Evolutionary conservation across 2,329 filamentous ascomycete genomes (phyloP), one percentile per base, ranked within the genome.

Genomic region (Volutella citrinella): DNA sequence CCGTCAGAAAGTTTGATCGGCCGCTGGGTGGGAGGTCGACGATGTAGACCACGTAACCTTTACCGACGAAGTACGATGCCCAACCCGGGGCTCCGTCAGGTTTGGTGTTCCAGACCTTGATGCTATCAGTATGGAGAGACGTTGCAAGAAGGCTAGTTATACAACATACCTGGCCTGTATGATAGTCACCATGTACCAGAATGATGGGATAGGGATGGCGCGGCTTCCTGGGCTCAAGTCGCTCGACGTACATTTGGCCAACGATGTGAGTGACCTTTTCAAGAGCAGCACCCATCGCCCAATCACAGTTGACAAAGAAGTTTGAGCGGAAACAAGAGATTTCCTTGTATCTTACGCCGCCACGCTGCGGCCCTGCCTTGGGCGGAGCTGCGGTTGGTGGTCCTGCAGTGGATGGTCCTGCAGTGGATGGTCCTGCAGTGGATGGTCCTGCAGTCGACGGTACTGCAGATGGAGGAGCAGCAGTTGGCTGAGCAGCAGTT

Each of bases 51-150:
- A 51, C 52, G 30, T 66, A 66, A 4, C 69, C 69, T 16, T 57
- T 43, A 1, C 45, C 43, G 2, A 69, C 45, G 28, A 74, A 74
- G 32, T 54, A 66, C 0, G 62, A 60, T 0, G 67, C 64, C 70
- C 70, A 74, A 8, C 69, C 69, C 2, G 57, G 55, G 3, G 56
- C 46, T 11, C 63, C 60, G 34, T 74, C 69, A 6, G 72, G 70
- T 13, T 70, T 76, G 22, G 64, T 64, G 11, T 66, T 47, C 60
- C 61, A 69, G 29, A 64, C 49, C 61, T 66, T 5, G 8, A 5
- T 14, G 9, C 3, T 26, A 27, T 10, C 18, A 26, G 28, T 17
- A 19, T 16, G 22, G 12, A 7, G 14, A 12, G 4, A 6, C 9
- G 23, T 19, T 14, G 10, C 20, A 4, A 8, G 8, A 16, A n/a